Base-by-base conservation (phyloP, 23 red algal genomes). In the Gracilaria domingensis region DNA sequence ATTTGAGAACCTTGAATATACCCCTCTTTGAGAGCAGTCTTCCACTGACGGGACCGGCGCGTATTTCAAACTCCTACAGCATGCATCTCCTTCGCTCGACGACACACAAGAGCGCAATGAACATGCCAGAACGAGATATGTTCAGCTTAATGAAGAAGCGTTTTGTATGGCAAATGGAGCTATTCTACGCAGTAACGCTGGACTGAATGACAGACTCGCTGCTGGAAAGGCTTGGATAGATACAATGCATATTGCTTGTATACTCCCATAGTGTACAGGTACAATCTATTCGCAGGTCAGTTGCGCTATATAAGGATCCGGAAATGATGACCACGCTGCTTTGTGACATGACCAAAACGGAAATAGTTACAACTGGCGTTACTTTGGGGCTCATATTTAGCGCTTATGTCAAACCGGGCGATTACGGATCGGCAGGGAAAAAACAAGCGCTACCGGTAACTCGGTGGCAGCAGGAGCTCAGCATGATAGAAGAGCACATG, bases 131-230 rank as follows among this genome's bases (percentile, higher is more conserved):
- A 40, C 57, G 24, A 21, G 28, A 60, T 66, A 83, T 45, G 67
- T 92, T 12, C 88, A 92, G 74, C 65, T 92, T 0, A 78, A 92
- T 47, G 88, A 92, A 38, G 77, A 92, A 45, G 79, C 66, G 3
- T 92, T 92, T 74, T 92, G 77, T 2, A 82, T 92, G 60, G 88
- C 77, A 21, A 77, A 83, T 21, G 79, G 88, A 17, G 88, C 88
- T 53, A 92, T 92, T 74, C 61, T 92, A 33, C 58, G 79, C 26
- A 83, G 77, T 58, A 61, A 73, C 35, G 88, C 45, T 28, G 66
- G 62, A 12, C 26, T 83, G 23, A 39, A 70, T 55, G 75, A 83
- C 18, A 82, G 76, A 37, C 62, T 82, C 33, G 76, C 62, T 24
- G 78, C 61, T 0, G 88, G 78, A 74, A 82, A 75, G 16, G 88